Base-by-base conservation (phyloP, 768 basidiomycete species). In the Obba rivulosa region DNA sequence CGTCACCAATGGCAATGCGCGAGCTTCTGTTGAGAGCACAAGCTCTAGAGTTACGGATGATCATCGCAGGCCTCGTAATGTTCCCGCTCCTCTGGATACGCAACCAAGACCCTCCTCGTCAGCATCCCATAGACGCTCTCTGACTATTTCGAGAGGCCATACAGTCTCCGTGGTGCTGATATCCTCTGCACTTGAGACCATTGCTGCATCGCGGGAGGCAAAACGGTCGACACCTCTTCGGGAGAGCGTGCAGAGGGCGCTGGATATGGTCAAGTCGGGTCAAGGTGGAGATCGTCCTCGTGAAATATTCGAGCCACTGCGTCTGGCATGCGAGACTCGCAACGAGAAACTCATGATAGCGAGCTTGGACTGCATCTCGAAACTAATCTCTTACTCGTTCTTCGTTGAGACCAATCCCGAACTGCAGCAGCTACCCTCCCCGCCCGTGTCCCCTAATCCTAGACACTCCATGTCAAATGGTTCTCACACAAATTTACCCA, bases 301-400 rank as follows among this genome's bases (percentile, higher is more conserved):
- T 50, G 87, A 93, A 61, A 88, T 98, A 44, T 92, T 99, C 60
- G 92, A 96, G 60, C 94, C 96, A n/a, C 76, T 99, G 46, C 82
- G 91, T 42, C 74, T 98, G 45, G 96, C 96, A 8, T 98, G 96
- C 69, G 95, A 98, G 72, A 97, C 94, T 3, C 79, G 84, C 44
- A 88, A 77, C 54, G 93, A 97, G 64, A 92, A 92, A 57, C 78
- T 98, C 28, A 90, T 93, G 85, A 91, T 96, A 62, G 90, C 93
- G 16, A 95, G 94, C 58, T 72, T 99, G 64, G 96, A 99, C 67
- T 94, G 96, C 61, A 92, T 97, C 51, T 91, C 92, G 47, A 99
- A 99, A 68, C 80, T 99, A 56, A 90, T 98, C 53, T 94, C 93
- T 7, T 92, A 98, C 66, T 93, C 92, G 21, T 98, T 98, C 78